Evolutionary conservation across 2,329 filamentous ascomycete species (phyloP).

Genomic region (Endothia cerciana): DNA sequence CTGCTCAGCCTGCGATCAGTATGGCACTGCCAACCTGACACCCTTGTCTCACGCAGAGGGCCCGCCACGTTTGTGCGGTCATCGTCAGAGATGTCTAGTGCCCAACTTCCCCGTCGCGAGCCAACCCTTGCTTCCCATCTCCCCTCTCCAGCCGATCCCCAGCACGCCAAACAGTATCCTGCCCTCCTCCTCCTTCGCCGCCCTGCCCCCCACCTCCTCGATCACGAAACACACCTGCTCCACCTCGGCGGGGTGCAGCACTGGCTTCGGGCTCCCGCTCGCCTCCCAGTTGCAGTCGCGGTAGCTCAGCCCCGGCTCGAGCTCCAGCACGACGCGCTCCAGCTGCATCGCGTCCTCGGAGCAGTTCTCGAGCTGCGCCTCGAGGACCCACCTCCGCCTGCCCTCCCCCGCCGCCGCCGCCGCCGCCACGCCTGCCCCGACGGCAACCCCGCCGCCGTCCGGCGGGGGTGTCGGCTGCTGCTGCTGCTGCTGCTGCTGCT

Average conservation of each 20-base stretch:
- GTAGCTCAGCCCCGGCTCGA: slow-evolving; percentile 54
- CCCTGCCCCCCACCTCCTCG: slow-evolving; percentile 44
- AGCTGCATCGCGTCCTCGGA: slow-evolving; percentile 82
- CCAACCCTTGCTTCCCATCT: slow-evolving; percentile 87
- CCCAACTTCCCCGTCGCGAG: slow-evolving; percentile 84
- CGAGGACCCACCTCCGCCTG: slow-evolving; percentile 69
- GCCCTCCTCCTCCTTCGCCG: slow-evolving; percentile 54
- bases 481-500: not conserved
- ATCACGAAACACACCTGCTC: slow-evolving; percentile 70
- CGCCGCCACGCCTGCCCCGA: not conserved
- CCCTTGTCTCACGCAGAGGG: not conserved
- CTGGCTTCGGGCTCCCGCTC: slow-evolving; percentile 50
- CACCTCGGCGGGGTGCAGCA: slow-evolving; percentile 65
- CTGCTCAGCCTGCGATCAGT: not conserved
- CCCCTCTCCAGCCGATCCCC: slow-evolving; percentile 83
- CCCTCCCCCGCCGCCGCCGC: slow-evolving; percentile 27
- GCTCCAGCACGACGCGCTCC: slow-evolving; percentile 64
- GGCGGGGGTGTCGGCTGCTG: slow-evolving; percentile 16
- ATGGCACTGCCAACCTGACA: not conserved
- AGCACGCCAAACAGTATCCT: slow-evolving; percentile 76
- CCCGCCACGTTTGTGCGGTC: not conserved
- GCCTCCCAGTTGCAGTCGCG: slow-evolving; percentile 62
- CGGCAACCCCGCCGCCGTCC: slow-evolving; percentile 37
- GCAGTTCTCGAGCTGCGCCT: slow-evolving; percentile 95
- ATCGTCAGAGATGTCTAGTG: slow-evolving; percentile 41